A percentile compares a stretch with the other conserved stretches of the same genome.
Evolutionary conservation across 768 basidiomycete genomes (phyloP).

Genomic region (Rhizopogon roseolus): DNA sequence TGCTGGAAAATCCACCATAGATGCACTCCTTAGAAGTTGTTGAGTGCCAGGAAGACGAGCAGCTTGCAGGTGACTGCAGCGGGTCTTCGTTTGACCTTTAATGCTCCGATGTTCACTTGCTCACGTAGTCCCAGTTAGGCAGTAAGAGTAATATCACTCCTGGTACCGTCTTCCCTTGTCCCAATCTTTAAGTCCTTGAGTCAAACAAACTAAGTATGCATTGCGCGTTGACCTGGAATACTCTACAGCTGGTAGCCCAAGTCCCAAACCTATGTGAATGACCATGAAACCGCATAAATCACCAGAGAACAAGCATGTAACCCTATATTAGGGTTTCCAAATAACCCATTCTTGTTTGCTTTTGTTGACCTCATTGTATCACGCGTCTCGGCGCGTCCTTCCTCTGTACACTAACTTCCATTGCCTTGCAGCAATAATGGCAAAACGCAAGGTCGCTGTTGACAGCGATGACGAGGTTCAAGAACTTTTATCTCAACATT

Average conservation of each 20-base stretch:
- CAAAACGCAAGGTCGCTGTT: constrained; percentile 44
- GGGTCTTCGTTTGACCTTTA: neutral
- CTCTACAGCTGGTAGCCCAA: no score
- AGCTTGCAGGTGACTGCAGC: neutral
- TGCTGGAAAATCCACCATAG: neutral
- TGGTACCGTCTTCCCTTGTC: no score
- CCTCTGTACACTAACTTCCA: constrained; percentile 4
- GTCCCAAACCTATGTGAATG: no score
- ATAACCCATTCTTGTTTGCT: constrained; percentile 14
- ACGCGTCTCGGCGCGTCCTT: constrained; percentile 25
- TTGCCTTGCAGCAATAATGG: constrained; percentile 32
- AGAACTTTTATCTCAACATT: constrained; percentile 25
- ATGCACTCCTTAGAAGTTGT: neutral
- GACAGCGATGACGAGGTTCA: constrained; percentile 39
- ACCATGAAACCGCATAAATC: no score
- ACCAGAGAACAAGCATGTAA: no score
- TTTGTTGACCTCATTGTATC: constrained; percentile 8
- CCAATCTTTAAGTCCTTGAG: no score
- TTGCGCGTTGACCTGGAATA: no score
- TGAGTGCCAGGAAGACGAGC: neutral
- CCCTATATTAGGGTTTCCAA: no score
- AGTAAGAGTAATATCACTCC: neutral
- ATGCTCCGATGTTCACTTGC: neutral
- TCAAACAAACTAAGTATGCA: no score
- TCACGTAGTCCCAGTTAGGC: neutral